Base-by-base conservation (phyloP, 2,329 filamentous ascomycete species). In the Aureobasidium sp. region DNA sequence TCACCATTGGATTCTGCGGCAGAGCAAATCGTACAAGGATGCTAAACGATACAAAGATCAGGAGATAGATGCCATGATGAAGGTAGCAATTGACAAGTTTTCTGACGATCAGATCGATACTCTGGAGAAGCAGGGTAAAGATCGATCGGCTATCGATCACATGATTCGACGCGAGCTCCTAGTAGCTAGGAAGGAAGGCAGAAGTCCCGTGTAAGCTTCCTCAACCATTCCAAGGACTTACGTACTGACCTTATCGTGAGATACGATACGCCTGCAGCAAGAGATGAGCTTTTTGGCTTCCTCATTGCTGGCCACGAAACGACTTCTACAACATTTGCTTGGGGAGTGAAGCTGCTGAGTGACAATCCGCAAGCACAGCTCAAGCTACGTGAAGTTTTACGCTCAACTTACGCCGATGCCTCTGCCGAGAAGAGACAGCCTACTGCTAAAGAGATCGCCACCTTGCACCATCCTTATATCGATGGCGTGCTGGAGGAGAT, bases 261-360 rank as follows among this genome's bases (percentile, higher is more conserved):
- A 67, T 59, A 64, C 53, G 34, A 68, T 37, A 63, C 71, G 67
- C 66, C 63, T 66, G 67, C 63, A 5, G 64, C 66, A 12, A 63
- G 59, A 17, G 64, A 67, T 45, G 66, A 75, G 66, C 62, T 74
- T 1, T 73, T 71, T 41, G 72, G 70, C 2, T 73, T 74, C 62
- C 63, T 75, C 2, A 63, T 75, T n/a, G 74, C 75, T n/a, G 79
- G 77, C 12, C 75, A 79, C 62, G 78, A 81, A 52, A 80, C 78
- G 0, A 79, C 75, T 0, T 71, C 74, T 12, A 77, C 74, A 8
- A 76, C 76, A 0, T 65, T 79, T 0, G 64, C 65, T 37, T 79
- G 78, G 77, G 71, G 65, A 1, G 45, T 79, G 11, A 79, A 79
- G 56, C 68, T 69, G 60, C 70, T 79, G 5, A 68, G 72, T n/a